Evolutionary conservation across 140 eudicot genomes (phyloP), one percentile per base, ranked within the genome.

Genomic region (Senecio squalidus): DNA sequence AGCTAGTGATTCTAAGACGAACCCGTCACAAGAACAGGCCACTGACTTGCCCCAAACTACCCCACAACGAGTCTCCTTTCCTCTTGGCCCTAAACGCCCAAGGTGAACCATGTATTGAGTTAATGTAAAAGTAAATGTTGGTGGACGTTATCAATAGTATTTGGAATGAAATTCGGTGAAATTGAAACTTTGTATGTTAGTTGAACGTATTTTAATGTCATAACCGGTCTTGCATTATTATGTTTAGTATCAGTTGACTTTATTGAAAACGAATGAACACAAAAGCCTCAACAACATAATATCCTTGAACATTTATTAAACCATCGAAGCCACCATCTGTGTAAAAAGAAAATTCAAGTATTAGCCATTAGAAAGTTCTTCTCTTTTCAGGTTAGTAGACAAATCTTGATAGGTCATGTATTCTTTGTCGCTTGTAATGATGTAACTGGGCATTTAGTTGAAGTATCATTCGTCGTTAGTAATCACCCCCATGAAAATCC

Each of bases 1-100:
- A 54, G 76, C 34, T 51, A 73, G 70, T 47, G 89, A 79, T 53
- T 78, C 84, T 20, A 78, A 64, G 38, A 64, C 79, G 6, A 75
- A 62, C 66, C 47, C 77, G 5, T 67, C 79, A 20, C 94, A 82
- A 74, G 84, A 82, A 54, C 82, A 60, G 25, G 73, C 67, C 59
- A 60, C 82, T 21, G 85, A 90, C 17, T 4, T 70, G 68, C 76
- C 84, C 2, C 93, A 79, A 51, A 71, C 55, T 24, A 69, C 85
- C 38, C 83, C 85, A 48, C 89, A 78, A 44, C 80, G 79, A 41
- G 97, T 89, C 17, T 85, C 95, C 5, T 85, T 90, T 62, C 81
- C 94, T 1, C 78, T 90, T 34, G 95, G 84, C 68, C 79, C 88
- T 10, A 80, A 85, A 73, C 89, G 82, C 9, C 59, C 90, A 28